Percentiles rank a stretch among this genome's conserved stretches.
phyloP scores from a whole-genome alignment of 305 asterid genomes.

The Ilex paraguariensis region DNA sequence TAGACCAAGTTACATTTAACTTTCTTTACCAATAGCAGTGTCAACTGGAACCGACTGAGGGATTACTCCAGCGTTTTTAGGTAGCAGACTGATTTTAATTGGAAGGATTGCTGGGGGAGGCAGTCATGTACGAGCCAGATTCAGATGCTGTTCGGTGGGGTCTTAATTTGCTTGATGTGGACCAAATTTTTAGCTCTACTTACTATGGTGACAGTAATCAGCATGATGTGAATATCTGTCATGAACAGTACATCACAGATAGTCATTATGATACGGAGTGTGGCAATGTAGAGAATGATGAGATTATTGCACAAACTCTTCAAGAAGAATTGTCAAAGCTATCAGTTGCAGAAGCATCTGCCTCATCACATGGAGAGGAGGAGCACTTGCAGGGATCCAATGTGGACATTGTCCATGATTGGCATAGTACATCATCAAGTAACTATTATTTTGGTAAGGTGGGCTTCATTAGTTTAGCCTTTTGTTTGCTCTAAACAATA shows the following conservation, averaged over 20 bases:
- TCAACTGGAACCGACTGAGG: too few species aligned
- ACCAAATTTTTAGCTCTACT: constrained; percentile 68
- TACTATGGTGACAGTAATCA: constrained; percentile 51
- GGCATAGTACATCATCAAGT: constrained; percentile 65
- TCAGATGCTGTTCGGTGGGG: constrained; percentile 96
- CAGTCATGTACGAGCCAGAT: constrained; percentile 58
- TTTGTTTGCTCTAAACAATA: neutral
- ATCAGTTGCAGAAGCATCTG: constrained; percentile 59
- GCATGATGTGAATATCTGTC: constrained; percentile 42
- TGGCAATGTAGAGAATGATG: constrained; percentile 33
- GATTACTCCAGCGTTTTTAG: too few species aligned
- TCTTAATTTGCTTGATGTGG: constrained; percentile 79
- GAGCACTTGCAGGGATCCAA: constrained; percentile 42
- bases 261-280: constrained; percentile 40
- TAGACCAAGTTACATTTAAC: too few species aligned
- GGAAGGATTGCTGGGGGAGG: too few species aligned
- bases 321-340: constrained; percentile 72
- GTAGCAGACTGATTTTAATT: too few species aligned
- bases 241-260: constrained; percentile 42
- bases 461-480: constrained; percentile 4
- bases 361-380: constrained; percentile 39
- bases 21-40: too few species aligned
- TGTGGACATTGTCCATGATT: constrained; percentile 45
- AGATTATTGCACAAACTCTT: constrained; percentile 39
- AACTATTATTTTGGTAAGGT: constrained; percentile 48